Evolutionary conservation across 352 stramenopile genomes (phyloP).

Genomic region (Globisporangium nagaii): DNA sequence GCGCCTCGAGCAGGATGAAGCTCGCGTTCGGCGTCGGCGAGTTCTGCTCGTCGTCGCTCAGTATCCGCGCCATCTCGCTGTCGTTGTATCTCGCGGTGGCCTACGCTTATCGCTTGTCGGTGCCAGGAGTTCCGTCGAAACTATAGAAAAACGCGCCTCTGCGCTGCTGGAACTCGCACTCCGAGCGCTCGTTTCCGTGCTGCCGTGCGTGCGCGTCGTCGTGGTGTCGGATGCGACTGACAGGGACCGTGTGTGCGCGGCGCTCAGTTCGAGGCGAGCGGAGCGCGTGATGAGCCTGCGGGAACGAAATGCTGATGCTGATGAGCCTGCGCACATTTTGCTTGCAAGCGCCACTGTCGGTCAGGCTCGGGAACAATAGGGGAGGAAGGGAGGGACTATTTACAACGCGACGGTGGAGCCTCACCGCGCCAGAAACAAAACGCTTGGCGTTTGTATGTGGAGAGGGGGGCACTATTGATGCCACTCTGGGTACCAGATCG

Average conservation of each 20-base stretch:
- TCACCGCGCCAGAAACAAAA: no score
- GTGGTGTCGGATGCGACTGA: no score
- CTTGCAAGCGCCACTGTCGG: no score
- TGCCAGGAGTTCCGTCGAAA: no score
- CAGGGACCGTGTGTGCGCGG: background rate
- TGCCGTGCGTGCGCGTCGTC: no score
- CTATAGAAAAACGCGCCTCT: no score
- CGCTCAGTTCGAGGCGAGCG: background rate
- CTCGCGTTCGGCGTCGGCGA: constrained; percentile 41
- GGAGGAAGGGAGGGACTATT: background rate
- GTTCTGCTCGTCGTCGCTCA: constrained; percentile 11
- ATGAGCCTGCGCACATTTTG: background rate
- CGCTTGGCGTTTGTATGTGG: no score
- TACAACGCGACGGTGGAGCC: background rate
- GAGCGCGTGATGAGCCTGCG: background rate
- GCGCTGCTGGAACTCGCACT: no score
- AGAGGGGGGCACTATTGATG: constrained; percentile 7
- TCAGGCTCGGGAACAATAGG: background rate
- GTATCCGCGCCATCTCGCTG: background rate
- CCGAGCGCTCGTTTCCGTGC: no score
- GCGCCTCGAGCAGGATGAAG: constrained; percentile 59
- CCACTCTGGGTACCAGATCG: no score
- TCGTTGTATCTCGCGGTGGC: background rate
- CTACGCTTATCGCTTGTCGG: no score
- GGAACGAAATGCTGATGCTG: background rate